These are phyloP conservation scores for Colletotrichum gloeosporioides DNA, from an alignment of 2,329 filamentous ascomycete species.

Conservation along the genomic window DNA sequence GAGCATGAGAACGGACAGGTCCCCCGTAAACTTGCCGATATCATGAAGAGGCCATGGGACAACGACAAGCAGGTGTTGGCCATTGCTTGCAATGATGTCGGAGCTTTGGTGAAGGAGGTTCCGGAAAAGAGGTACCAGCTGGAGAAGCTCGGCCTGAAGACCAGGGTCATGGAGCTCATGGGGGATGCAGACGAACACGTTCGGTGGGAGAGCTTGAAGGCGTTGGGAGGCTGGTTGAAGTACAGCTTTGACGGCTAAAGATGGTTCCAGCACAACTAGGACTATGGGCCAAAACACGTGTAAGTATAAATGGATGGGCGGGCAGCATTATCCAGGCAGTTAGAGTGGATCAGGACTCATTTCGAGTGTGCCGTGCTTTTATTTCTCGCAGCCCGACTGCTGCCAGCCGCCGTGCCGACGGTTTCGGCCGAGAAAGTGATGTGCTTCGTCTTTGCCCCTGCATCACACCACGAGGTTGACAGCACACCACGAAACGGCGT, in stretches of 20 bases:
- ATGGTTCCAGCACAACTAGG: neutral
- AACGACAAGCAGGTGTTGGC: conserved; percentile 88
- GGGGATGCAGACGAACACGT: conserved; percentile 86
- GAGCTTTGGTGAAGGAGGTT: conserved; percentile 86
- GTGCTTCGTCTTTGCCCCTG: neutral
- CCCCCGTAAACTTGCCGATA: conserved; percentile 82
- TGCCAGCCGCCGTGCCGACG: neutral
- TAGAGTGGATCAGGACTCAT: conserved; percentile 14
- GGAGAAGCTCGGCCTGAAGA: conserved; percentile 86
- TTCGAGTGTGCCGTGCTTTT: neutral
- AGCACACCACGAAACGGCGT: neutral
- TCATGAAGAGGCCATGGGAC: conserved; percentile 75
- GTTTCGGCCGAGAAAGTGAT: conserved; percentile 1
- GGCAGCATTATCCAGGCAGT: conserved; percentile 18
- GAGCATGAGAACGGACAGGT: conserved; percentile 83
- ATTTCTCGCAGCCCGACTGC: neutral
- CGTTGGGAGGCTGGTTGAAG: conserved; percentile 72
- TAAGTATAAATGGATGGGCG: conserved; percentile 14
- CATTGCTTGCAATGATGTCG: conserved; percentile 92
- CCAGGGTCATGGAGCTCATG: conserved; percentile 92
- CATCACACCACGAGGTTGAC: neutral
- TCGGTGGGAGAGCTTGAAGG: conserved; percentile 89
- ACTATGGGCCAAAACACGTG: neutral
- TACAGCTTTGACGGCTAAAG: conserved; percentile 59
- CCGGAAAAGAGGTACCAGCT: conserved; percentile 82